These are phyloP conservation scores for Dorcoceras hygrometricum DNA, from an alignment of 257 asterid genomes.

Conservation along the genomic window DNA sequence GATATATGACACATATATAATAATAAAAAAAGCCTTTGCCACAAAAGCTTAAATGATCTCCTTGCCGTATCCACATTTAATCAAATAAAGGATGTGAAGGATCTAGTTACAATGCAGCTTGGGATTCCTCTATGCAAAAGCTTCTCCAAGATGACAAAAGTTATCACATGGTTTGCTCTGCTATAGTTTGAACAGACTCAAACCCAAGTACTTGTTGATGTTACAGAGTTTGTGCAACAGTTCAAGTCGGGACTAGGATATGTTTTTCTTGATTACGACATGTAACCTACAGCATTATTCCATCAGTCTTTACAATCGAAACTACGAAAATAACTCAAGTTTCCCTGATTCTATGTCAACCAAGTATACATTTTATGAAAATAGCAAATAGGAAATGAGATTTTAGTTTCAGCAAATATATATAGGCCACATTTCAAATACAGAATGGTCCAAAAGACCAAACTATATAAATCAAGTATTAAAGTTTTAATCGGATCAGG, in stretches of 20 bases:
- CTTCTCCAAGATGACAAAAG: not conserved
- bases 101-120: not conserved
- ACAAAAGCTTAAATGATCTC: not conserved
- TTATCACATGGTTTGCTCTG: too few relatives aligned
- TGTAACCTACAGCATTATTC: not conserved
- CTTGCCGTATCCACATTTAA: not conserved
- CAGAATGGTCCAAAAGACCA: conserved; percentile 7
- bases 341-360: too few relatives aligned
- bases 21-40: not conserved
- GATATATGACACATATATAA: conserved; percentile 3
- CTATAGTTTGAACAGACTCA: not conserved
- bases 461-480: not conserved
- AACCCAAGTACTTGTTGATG: not conserved
- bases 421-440: not conserved
- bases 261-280: not conserved
- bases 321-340: not conserved
- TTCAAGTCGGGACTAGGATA: not conserved
- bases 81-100: not conserved
- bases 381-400: not conserved
- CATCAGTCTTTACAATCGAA: not conserved
- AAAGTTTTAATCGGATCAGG: not conserved
- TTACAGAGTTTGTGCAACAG: not conserved
- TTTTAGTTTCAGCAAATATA: not conserved
- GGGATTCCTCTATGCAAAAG: not conserved
- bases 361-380: not conserved